A percentile compares a stretch with the other conserved stretches of the same genome.
These are phyloP conservation scores for Maudiozyma humilis DNA, from an alignment of 1,139 yeast genomes.

Conservation along the genomic window DNA sequence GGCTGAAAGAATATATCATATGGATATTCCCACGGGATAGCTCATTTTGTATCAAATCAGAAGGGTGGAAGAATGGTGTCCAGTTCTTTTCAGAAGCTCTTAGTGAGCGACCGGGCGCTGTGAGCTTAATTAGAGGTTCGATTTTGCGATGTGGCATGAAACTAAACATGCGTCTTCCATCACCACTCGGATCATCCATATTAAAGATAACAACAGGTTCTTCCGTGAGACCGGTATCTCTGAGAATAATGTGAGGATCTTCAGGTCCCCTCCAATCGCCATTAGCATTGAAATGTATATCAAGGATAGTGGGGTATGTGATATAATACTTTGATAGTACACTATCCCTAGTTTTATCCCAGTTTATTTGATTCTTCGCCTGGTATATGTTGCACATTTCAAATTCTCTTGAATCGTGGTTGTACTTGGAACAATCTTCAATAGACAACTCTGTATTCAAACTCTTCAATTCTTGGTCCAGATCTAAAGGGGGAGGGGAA, in stretches of 20 bases:
- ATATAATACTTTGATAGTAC: conserved; percentile 13
- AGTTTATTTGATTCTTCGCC: conserved; percentile 4
- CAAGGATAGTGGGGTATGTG: conserved; percentile 15
- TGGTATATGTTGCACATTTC: conserved; percentile 9
- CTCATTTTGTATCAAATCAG: conserved; percentile 23
- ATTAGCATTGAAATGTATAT: conserved; percentile 14
- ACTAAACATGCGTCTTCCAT: conserved; percentile 33
- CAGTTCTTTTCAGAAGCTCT: conserved; percentile 39
- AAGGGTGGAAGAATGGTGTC: conserved; percentile 42
- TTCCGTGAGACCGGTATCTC: conserved; percentile 23
- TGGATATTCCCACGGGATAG: conserved; percentile 31
- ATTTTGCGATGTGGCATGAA: conserved; percentile 32
- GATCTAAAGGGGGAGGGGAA: conserved; percentile 9
- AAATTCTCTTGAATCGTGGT: conserved; percentile 3
- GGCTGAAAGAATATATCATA: conserved; percentile 40
- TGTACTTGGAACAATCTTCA: conserved; percentile 6
- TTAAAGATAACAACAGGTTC: conserved; percentile 45
- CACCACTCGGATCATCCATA: conserved; percentile 30
- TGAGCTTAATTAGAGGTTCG: conserved; percentile 29
- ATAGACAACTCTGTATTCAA: conserved; percentile 9
- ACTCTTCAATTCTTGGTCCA: conserved; percentile 6
- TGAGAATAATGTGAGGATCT: conserved; percentile 39
- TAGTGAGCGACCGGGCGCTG: conserved; percentile 24
- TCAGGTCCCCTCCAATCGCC: conserved; percentile 39
- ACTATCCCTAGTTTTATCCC: conserved; percentile 9